Evolutionary conservation across 306 rosid genomes (phyloP), one percentile per base, ranked within the genome.

Genomic region (Gastrolobium bilobum): DNA sequence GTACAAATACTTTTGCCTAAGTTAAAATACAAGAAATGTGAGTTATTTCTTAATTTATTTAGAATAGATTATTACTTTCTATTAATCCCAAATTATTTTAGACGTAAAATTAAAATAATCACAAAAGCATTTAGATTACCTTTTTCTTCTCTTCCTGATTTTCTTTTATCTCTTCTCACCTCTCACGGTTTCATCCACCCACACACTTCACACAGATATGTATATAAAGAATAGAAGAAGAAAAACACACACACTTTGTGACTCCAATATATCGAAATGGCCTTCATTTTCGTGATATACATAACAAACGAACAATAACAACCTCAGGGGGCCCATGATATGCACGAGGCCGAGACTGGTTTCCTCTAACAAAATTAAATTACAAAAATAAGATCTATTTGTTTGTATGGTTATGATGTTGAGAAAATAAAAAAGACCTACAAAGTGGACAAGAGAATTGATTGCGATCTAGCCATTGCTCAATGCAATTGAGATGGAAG

Each of bases 371-470:
- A 46, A 68, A 71, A 47, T 11, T 15, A 33, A 68, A 46, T 39
- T 64, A 71, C 20, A 72, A 46, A 3, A 71, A 53, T 3, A 53
- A 2, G n/a, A 43, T 54, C 35, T 48, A 58, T 39, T 70, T 34
- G 0, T 72, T 9, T 7, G 35, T 5, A 1, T 53, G 75, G n/a
- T 46, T 0, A 39, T 66, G 70, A 35, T 68, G 63, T 9, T 74
- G 56, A 54, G 86, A 71, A 61, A 91, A 84, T 48, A 89, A 39
- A 40, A 77, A 75, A 0, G 94, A 90, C 66, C 98, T 85, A 84
- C 98, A 92, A 30, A 94, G 91, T 50, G 98, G 98, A 53, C 98
- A 92, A 60, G 96, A 90, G 82, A 92, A 94, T 62, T 89, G 82
- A 47, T 58, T 31, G 44, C 81, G 58, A 0, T 75, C 76, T 0